phyloP scores from a whole-genome alignment of 805 yeast species.

The Teunomyces tritomae region DNA sequence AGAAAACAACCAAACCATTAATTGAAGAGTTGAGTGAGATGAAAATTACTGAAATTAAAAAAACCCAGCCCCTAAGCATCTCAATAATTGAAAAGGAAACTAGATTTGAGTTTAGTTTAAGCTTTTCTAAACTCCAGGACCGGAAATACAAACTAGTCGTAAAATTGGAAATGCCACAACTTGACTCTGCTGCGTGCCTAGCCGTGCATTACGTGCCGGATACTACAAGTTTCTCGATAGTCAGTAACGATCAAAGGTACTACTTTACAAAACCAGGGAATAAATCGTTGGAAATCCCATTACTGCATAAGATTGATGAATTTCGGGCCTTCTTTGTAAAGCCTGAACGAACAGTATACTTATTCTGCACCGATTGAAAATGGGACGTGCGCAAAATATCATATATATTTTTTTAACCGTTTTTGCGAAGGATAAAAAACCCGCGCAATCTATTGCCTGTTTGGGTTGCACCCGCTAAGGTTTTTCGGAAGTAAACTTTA shows the following conservation, averaged over 20 bases:
- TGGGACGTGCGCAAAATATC: too few species aligned
- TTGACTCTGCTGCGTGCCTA: conserved; percentile 7
- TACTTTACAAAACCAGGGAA: conserved; percentile 10
- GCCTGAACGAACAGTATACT: conserved; percentile 14
- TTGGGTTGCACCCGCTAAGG: conserved; percentile 1
- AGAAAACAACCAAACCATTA: conserved; percentile 34
- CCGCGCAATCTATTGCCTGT: background rate
- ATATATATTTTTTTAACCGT: too few species aligned
- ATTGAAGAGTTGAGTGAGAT: conserved; percentile 51
- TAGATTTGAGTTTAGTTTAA: background rate
- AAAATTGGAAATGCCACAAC: conserved; percentile 17
- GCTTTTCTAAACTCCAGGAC: conserved; percentile 1
- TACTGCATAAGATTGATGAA: conserved; percentile 4
- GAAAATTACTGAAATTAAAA: conserved; percentile 2
- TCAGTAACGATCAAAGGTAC: conserved; percentile 10
- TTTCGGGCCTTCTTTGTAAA: conserved; percentile 12
- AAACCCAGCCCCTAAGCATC: background rate
- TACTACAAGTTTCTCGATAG: conserved; percentile 9
- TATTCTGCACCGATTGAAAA: conserved; percentile 6
- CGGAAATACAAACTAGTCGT: conserved; percentile 9
- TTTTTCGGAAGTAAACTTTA: background rate
- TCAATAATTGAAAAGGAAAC: background rate
- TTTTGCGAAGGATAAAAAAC: background rate
- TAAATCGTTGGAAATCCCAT: conserved; percentile 9
- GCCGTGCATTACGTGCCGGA: conserved; percentile 8